These are phyloP conservation scores for Hydrangea macrophylla DNA, from an alignment of 148 eudicot species.

Conservation along the genomic window DNA sequence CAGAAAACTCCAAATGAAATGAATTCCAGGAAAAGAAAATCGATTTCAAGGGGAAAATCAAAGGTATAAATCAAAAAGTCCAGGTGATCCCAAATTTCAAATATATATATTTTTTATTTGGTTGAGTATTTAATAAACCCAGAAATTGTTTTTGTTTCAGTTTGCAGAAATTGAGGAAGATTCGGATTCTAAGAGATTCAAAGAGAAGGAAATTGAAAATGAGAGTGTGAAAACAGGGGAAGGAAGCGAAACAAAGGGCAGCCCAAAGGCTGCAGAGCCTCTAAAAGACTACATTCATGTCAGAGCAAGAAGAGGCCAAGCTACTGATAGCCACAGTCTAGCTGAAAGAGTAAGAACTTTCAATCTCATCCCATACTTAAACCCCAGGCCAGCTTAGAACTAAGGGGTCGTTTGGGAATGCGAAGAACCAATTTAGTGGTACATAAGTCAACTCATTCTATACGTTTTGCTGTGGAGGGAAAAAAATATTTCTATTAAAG, in stretches of 20 bases:
- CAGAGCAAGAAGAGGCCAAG: constrained; percentile 93
- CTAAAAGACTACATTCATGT: constrained; percentile 91
- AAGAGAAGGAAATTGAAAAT: constrained; percentile 10
- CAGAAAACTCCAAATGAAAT: constrained; percentile 14
- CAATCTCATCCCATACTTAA: background rate
- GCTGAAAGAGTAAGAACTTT: constrained; percentile 66
- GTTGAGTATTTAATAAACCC: background rate
- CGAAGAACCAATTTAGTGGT: too few relatives aligned
- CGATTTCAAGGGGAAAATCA: constrained; percentile 32
- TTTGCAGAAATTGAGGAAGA: constrained; percentile 20
- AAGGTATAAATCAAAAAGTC: constrained; percentile 12
- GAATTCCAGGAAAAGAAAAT: constrained; percentile 37
- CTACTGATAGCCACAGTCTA: constrained; percentile 88
- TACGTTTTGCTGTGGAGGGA: too few relatives aligned
- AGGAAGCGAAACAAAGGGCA: constrained; percentile 1
- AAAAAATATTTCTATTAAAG: too few relatives aligned
- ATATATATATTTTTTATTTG: background rate
- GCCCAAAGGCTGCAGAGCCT: constrained; percentile 47
- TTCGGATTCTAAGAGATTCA: constrained; percentile 30
- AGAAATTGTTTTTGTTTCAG: constrained; percentile 9
- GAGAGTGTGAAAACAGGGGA: background rate
- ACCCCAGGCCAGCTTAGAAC: background rate
- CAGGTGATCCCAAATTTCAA: background rate
- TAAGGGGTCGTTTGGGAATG: background rate
- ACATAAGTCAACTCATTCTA: too few relatives aligned